Percentiles rank a stretch among this genome's conserved stretches.
Conservation (phyloP, 257 asterid species). For the Rehmannia glutinosa region DNA sequence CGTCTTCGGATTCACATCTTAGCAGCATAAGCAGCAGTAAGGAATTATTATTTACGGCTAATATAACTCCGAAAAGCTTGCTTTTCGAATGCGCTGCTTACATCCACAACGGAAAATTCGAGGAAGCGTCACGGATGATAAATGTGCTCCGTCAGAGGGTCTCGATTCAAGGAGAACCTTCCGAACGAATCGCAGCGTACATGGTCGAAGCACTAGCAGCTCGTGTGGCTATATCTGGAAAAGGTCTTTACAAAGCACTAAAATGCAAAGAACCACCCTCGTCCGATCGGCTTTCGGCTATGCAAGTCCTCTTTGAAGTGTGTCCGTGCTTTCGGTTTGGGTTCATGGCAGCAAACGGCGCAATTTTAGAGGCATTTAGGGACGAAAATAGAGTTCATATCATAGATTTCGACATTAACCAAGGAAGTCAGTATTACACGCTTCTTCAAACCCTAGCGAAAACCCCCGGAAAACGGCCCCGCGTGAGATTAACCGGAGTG, state of each 20-base stretch:
- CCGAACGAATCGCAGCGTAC: conserved; percentile 82
- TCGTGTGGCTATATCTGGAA: conserved; percentile 81
- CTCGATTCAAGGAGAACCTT: conserved; percentile 86
- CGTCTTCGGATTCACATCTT: conserved; percentile 51
- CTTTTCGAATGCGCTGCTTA: conserved; percentile 76
- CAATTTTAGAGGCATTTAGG: conserved; percentile 63
- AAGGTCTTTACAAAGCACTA: conserved; percentile 79
- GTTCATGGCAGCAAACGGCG: conserved; percentile 87
- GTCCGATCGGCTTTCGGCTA: conserved; percentile 70
- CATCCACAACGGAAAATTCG: conserved; percentile 48
- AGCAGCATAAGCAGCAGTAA: conserved; percentile 48
- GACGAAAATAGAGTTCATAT: conserved; percentile 72
- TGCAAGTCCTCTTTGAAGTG: conserved; percentile 96
- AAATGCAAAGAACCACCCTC: conserved; percentile 85
- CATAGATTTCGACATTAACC: conserved; percentile 85
- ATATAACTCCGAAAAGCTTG: conserved; percentile 49
- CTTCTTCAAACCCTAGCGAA: conserved; percentile 63
- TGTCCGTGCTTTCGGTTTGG: conserved; percentile 93
- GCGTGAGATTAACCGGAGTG: conserved; percentile 67
- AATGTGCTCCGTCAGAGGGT: conserved; percentile 63
- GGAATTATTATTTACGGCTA: conserved; percentile 20
- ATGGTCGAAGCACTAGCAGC: conserved; percentile 96
- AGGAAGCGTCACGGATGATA: conserved; percentile 54
- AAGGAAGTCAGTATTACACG: conserved; percentile 92
- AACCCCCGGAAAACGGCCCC: conserved; percentile 52